A percentile compares a stretch with the other conserved stretches of the same genome.
Conservation (phyloP, 306 rosid species). For the Neltuma alba region DNA sequence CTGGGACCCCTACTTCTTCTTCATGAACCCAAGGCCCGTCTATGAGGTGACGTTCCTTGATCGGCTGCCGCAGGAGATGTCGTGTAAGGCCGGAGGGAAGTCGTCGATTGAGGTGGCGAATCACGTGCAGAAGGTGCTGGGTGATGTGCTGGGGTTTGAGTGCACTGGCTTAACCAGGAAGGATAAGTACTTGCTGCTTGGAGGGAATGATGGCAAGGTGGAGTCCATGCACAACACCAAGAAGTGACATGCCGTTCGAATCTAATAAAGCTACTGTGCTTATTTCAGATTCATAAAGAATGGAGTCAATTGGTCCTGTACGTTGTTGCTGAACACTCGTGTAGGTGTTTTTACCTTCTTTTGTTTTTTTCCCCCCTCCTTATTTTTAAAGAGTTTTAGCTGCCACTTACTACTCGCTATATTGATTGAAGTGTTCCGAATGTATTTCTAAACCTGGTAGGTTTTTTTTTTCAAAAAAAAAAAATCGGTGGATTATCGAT, state of each 20-base stretch:
- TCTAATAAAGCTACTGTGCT: not conserved
- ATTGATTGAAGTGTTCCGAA: not conserved
- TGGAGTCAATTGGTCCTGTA: slow-evolving; percentile 19
- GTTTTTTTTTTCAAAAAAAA: not conserved
- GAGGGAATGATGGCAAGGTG: slow-evolving; percentile 97
- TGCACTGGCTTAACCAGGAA: slow-evolving; percentile 82
- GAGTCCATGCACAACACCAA: slow-evolving; percentile 71
- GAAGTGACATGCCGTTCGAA: slow-evolving; percentile 41
- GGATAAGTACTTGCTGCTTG: slow-evolving; percentile 84
- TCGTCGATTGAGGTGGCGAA: slow-evolving; percentile 94
- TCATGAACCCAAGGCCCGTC: slow-evolving; percentile 93
- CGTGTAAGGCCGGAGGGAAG: slow-evolving; percentile 80
- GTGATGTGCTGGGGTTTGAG: slow-evolving; percentile 80
- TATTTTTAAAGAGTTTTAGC: not conserved
- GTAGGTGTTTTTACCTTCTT: not conserved
- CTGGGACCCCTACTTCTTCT: slow-evolving; percentile 94
- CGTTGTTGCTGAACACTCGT: not conserved
- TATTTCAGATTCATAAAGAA: slow-evolving; percentile 11
- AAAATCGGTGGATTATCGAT: not conserved
- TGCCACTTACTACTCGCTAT: not conserved
- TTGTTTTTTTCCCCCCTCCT: too few species aligned
- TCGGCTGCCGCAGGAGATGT: slow-evolving; percentile 70
- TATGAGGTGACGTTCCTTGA: slow-evolving; percentile 79
- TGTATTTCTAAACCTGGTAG: not conserved
- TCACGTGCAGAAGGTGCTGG: slow-evolving; percentile 86